Base-by-base conservation (phyloP, 371 early-diverging fungal genomes). In the Circinella minor region DNA sequence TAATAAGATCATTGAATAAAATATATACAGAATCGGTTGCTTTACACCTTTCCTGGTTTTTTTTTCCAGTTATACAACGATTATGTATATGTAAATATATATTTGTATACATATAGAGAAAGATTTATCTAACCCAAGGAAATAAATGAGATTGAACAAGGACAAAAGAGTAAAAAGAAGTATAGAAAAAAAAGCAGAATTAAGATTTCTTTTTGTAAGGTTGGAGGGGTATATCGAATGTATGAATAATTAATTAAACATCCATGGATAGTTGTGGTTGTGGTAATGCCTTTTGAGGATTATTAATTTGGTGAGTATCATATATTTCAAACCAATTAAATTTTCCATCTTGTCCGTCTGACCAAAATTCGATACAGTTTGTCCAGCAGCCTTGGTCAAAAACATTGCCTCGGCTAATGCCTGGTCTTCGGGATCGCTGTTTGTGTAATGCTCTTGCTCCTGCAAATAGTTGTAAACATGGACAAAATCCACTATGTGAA, bases 321-420 rank as follows among this genome's bases (percentile, higher is more conserved):
- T 86, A 90, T 37, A 90, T 76, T 48, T 82, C 74, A 63, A 82
- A 84, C 90, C 92, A 92, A 64, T 90, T 80, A 15, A 89, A 72
- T 46, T 79, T 77, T 1, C 89, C 90, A 61, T 82, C 79, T 4
- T 77, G 71, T 4, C 85, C 85, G n/a, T 84, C 79, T 5, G 89
- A 81, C 93, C 94, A 95, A 76, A 96, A 95, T 34, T 92, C 93
- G 9, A 91, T 51, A 73, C 95, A 95, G 77, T 95, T 95, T 54
- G 79, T 80, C 67, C 82, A 73, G 11, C 86, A 67, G 11, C 95
- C 95, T 71, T 84, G 82, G 71, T 91, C 90, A 75, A 93, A 94
- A 11, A 89, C 87, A 71, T 88, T 86, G 15, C 62, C 64, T 14
- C 61, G 57, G 7, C 57, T 18, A 7, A 34, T 34, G 10, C 57